Evolutionary conservation across 176 grass and related monocot genomes (phyloP).

Genomic region (Olyra latifolia): DNA sequence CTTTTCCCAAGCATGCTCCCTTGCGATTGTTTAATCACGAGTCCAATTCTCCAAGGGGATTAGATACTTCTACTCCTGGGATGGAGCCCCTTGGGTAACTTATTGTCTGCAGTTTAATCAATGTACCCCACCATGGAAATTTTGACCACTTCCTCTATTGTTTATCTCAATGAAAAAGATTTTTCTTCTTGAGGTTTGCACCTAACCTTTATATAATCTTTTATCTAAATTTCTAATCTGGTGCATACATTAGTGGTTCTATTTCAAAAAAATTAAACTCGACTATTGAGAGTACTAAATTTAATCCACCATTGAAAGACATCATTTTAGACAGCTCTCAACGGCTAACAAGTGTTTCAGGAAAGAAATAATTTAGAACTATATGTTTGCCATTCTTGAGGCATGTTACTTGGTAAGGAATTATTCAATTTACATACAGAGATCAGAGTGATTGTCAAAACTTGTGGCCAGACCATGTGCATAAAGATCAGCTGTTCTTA

Average conservation of each 20-base stretch:
- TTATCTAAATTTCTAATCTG: not conserved
- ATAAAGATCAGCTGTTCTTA: slow-evolving; percentile 19
- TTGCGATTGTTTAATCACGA: slow-evolving; percentile 38
- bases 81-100: slow-evolving; percentile 44
- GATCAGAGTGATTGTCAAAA: slow-evolving; percentile 24
- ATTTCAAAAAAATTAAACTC: not conserved
- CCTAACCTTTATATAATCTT: not conserved
- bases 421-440: not conserved
- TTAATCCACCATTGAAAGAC: not conserved
- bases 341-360: not conserved
- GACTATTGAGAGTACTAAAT: not conserved
- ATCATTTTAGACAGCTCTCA: not conserved
- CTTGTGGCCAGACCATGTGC: slow-evolving; percentile 23
- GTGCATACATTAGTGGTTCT: not conserved
- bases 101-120: slow-evolving; percentile 40
- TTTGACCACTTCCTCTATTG: slow-evolving; percentile 5
- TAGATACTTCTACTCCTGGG: slow-evolving; percentile 78
- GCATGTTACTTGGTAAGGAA: not conserved
- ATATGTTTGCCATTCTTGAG: slow-evolving; percentile 21
- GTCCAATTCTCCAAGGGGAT: slow-evolving; percentile 42
- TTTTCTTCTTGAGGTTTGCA: not conserved
- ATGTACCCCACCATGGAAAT: slow-evolving; percentile 39
- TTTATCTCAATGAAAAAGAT: slow-evolving; percentile 18
- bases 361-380: slow-evolving; percentile 8
- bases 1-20: slow-evolving; percentile 43